Percentiles rank a stretch among this genome's conserved stretches.
phyloP scores from a whole-genome alignment of 176 grass and related monocot species.

The Hsuehochloa calcarea region DNA sequence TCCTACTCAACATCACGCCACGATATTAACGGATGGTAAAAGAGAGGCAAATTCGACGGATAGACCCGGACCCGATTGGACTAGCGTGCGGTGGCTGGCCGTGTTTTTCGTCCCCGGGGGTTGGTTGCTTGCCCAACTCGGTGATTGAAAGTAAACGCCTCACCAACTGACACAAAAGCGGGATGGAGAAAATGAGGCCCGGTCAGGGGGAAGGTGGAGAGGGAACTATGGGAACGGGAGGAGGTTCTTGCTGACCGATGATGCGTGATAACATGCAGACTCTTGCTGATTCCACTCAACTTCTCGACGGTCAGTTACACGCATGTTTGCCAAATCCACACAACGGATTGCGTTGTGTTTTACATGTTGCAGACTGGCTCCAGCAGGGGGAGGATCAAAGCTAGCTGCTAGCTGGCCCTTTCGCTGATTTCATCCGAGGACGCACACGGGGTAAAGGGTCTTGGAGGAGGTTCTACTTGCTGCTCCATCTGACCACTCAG shows the following conservation, averaged over 20 bases:
- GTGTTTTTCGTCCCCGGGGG: slow-evolving; percentile 11
- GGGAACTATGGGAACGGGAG: background rate
- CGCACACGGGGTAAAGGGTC: background rate
- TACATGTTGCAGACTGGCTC: background rate
- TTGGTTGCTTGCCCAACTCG: slow-evolving; percentile 43
- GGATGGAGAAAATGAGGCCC: background rate
- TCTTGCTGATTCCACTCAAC: background rate
- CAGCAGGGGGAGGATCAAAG: too few species aligned
- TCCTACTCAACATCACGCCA: background rate
- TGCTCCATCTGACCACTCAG: background rate
- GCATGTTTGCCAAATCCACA: background rate
- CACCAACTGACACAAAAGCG: slow-evolving; percentile 48
- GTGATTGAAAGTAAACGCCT: slow-evolving; percentile 37
- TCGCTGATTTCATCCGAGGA: background rate
- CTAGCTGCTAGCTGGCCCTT: background rate
- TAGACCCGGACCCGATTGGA: background rate
- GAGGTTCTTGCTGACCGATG: slow-evolving; percentile 3
- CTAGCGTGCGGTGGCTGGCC: background rate
- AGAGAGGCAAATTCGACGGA: background rate
- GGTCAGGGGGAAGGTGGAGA: background rate
- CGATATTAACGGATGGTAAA: background rate
- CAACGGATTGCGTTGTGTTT: too few species aligned
- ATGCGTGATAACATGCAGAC: background rate
- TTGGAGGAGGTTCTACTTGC: background rate
- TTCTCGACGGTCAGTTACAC: background rate